Conservation (phyloP, 306 rosid genomes). For the Prunus dulcis region DNA sequence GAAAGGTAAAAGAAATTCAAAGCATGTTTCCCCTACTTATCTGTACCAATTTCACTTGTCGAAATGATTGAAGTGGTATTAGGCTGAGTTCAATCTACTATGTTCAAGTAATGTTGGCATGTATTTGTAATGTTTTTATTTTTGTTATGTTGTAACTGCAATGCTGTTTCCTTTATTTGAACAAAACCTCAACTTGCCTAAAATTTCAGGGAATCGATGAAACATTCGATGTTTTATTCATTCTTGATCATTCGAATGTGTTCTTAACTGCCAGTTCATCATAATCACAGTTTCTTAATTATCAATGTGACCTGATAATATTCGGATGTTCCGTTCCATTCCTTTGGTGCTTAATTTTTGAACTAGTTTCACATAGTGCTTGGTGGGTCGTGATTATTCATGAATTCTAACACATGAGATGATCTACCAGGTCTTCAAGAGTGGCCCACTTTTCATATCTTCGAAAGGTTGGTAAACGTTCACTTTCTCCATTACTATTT, state of each 20-base stretch:
- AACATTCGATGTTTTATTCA: background rate
- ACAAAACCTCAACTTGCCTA: background rate
- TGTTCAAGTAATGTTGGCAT: background rate
- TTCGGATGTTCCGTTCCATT: background rate
- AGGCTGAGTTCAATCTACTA: background rate
- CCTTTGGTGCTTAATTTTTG: slow-evolving; percentile 4
- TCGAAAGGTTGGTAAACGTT: slow-evolving; percentile 71
- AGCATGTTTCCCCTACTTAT: background rate
- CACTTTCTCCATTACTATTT: slow-evolving; percentile 3
- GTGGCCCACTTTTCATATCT: slow-evolving; percentile 98
- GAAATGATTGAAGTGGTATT: background rate
- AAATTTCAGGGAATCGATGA: background rate
- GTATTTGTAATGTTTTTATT: background rate
- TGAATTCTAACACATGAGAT: slow-evolving; percentile 35
- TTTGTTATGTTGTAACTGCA: background rate
- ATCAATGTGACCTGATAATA: background rate
- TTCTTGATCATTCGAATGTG: background rate
- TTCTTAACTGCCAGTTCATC: background rate
- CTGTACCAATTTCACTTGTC: background rate
- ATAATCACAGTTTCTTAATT: background rate
- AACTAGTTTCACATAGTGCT: slow-evolving; percentile 8
- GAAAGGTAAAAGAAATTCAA: background rate
- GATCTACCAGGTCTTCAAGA: slow-evolving; percentile 85
- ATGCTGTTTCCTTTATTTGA: background rate
- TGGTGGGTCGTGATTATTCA: background rate